Conservation (phyloP, 192 early-diverging fungal species). For the Mortierella claussenii region DNA sequence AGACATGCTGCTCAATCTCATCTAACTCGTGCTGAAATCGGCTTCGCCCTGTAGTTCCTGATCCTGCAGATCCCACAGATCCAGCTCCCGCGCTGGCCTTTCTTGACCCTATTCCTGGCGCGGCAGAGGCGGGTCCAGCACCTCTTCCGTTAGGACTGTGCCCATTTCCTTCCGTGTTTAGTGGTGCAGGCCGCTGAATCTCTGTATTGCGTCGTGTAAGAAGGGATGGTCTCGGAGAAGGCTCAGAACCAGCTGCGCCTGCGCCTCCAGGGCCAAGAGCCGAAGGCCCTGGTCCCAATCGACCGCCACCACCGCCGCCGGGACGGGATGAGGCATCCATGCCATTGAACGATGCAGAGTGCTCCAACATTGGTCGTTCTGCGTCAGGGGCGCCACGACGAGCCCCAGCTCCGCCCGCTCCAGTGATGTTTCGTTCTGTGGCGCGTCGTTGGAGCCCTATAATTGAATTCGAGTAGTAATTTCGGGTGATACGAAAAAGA, state of each 20-base stretch:
- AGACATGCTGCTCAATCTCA: slow-evolving; percentile 36
- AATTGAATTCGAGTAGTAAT: neutral
- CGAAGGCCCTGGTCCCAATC: slow-evolving; percentile 17
- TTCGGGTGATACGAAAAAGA: neutral
- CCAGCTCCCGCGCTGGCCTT: neutral
- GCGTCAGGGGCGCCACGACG: no score
- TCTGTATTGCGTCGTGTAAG: slow-evolving; percentile 42
- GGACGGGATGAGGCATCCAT: neutral
- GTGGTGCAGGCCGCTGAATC: slow-evolving; percentile 16
- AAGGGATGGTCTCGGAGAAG: slow-evolving; percentile 5
- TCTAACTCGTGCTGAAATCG: slow-evolving; percentile 43
- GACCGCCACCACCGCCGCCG: no score
- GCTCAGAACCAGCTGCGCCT: slow-evolving; percentile 38
- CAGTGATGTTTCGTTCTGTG: slow-evolving; percentile 17
- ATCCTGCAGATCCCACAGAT: neutral
- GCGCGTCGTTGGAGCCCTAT: slow-evolving; percentile 48
- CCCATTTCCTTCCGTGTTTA: slow-evolving; percentile 15
- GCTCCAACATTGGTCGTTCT: slow-evolving; percentile 34
- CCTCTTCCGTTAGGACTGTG: slow-evolving; percentile 1
- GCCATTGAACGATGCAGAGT: slow-evolving; percentile 35
- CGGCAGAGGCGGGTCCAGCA: slow-evolving; percentile 1
- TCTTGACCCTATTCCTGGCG: no score
- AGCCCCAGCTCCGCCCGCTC: slow-evolving; percentile 5
- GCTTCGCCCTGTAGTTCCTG: slow-evolving; percentile 10
- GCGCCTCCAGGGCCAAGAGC: slow-evolving; percentile 13